A percentile compares a stretch with the other conserved stretches of the same genome.
Conservation (phyloP, 2,329 filamentous ascomycete species). For the Colletotrichum acutatum region DNA sequence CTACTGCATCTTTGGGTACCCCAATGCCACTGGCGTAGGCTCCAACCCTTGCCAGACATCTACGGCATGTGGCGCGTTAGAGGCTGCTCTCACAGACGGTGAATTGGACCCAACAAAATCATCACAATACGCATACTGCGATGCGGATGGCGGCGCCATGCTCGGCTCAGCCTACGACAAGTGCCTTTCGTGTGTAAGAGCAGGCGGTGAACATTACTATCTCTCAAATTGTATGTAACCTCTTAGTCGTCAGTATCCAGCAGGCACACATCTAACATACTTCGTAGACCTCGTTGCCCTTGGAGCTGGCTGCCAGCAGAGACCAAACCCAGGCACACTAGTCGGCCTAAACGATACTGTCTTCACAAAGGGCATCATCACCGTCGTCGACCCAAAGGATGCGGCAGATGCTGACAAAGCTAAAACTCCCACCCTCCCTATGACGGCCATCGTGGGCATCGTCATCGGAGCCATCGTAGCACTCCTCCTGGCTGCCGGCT, state of each 20-base stretch:
- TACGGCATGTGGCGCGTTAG: slow-evolving; percentile 60
- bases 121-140: slow-evolving; percentile 58
- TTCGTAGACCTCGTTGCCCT: slow-evolving; percentile 60
- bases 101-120: slow-evolving; percentile 47
- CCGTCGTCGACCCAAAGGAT: slow-evolving; percentile 46
- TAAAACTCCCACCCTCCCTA: slow-evolving; percentile 43
- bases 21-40: slow-evolving; percentile 56
- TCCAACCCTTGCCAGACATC: slow-evolving; percentile 62
- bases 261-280: slow-evolving; percentile 17
- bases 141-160: slow-evolving; percentile 50
- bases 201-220: slow-evolving; percentile 53
- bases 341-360: slow-evolving; percentile 58
- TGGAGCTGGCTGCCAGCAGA: slow-evolving; percentile 61
- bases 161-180: slow-evolving; percentile 46
- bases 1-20: slow-evolving; percentile 64
- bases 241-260: neutral
- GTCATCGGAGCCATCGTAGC: slow-evolving; percentile 51
- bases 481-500: slow-evolving; percentile 50
- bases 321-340: slow-evolving; percentile 49
- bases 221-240: slow-evolving; percentile 60
- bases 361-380: slow-evolving; percentile 49
- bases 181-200: slow-evolving; percentile 59
- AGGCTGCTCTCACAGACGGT: slow-evolving; percentile 52
- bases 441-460: slow-evolving; percentile 56
- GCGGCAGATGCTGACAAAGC: slow-evolving; percentile 26